Evolutionary conservation across 1,139 yeast genomes (phyloP), one percentile per base, ranked within the genome.

Genomic region (Meyerozyma sp.): DNA sequence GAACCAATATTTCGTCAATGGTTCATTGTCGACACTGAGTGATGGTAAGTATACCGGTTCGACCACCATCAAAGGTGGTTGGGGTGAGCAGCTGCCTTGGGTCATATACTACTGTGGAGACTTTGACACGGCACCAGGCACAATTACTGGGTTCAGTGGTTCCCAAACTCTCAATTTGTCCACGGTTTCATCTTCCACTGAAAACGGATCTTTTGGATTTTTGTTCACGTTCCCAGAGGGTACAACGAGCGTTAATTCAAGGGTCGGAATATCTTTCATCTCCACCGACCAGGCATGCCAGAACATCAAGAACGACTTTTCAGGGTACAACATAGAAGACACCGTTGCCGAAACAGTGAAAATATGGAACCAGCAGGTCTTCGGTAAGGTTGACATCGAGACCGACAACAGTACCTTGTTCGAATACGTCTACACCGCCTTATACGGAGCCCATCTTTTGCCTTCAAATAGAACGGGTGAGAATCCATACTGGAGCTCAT

Each of bases 401-500:
- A 46, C 48, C 16, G 53, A 53, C 40, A 63, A 64, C 44, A 41
- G 49, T 1, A 55, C 62, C 8, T 45, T 63, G 18, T 42, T 58
- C n/a, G 44, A 46, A 1, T 49, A 59, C 47, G 47, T 68, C 13
- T 66, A 63, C 47, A 58, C 65, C 8, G 53, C 67, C 3, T 53
- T 68, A 34, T 68, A 68, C 45, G 70, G 72, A 1, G 46, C 62
- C 8, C 66, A 63, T 47, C 53, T 68, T 36, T 46, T 65, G 44
- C 73, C 73, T 2, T 56, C 70, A 9, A 64, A 67, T 45, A 54
- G 63, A 44, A 65, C 73, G 0, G 73, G 72, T 4, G 67, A 64
- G 42, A 65, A 62, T 41, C 66, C 69, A 8, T 47, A 55, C 28
- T 56, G 59, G 53, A 43, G 54, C 7, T 43, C 60, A 0, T 39